Conservation (phyloP, 371 early-diverging fungal genomes). For the Actinomucor elegans region DNA sequence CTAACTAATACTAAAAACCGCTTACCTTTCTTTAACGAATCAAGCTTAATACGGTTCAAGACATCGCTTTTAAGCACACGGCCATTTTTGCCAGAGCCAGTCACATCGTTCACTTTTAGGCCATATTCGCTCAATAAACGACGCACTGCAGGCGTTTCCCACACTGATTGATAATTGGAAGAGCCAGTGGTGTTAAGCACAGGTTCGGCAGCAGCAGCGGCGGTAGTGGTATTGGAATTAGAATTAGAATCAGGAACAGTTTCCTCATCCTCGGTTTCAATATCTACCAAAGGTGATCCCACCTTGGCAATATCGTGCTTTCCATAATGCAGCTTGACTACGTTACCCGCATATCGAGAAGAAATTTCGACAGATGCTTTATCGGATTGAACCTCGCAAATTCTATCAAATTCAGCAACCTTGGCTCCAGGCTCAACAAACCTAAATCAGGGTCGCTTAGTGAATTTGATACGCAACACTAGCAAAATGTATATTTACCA, state of each 20-base stretch:
- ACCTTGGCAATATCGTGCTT: constrained; percentile 91
- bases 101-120: constrained; percentile 65
- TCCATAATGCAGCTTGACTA: constrained; percentile 77
- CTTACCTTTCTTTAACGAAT: constrained; percentile 11
- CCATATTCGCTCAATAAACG: constrained; percentile 73
- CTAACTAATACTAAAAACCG: too few species aligned
- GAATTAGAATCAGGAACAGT: neutral
- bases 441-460: too few species aligned
- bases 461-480: too few species aligned
- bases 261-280: constrained; percentile 66
- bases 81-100: constrained; percentile 22
- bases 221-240: neutral
- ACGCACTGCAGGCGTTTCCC: constrained; percentile 89
- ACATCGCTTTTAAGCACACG: constrained; percentile 20
- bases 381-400: constrained; percentile 98
- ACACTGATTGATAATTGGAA: constrained; percentile 4
- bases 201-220: too few species aligned
- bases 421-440: constrained; percentile 87
- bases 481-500: constrained; percentile 84
- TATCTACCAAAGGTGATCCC: constrained; percentile 92
- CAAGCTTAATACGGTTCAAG: constrained; percentile 1
- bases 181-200: neutral
- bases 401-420: constrained; percentile 89
- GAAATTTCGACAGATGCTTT: constrained; percentile 98
- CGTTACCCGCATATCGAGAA: constrained; percentile 86